Base-by-base conservation (phyloP, 768 basidiomycete genomes). In the Leccinum aurantiacum region DNA sequence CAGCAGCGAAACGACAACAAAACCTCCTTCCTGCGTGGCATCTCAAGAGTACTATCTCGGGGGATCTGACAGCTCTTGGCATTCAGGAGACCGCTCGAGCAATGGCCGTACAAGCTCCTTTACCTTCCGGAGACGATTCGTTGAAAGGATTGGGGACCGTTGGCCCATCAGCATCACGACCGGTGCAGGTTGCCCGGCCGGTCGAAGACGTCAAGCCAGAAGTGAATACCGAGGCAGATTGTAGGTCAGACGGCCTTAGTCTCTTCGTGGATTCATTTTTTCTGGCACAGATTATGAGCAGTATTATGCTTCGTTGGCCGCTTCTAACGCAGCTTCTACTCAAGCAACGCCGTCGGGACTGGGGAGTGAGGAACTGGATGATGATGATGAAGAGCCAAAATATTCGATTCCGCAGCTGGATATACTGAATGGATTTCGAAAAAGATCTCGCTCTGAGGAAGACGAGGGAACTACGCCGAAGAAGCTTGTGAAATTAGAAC, bases 21-120 rank as follows among this genome's bases (percentile, higher is more conserved):
- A 98, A 98, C 70, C 84, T 87, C 0, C 78, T 99, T 49, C 97
- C 97, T 1, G 80, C 90, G 13, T 99, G 97, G 97, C 93, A 97
- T 77, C 82, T 95, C 65, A 91, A 93, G 75, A 95, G 93, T 70
- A 99, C 97, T 3, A 93, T 99, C 61, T 88, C 93, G 4, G 94
- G 95, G 9, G 90, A 95, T 65, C 77, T 94, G 61, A 97, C 96
- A 1, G 89, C 92, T 22, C 79, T 95, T 44, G 93, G 94, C 19
- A 82, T 91, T 59, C 84, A 86, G 66, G 90, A 91, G 71, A 84
- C 73, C 62, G 85, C 83, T n/a, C 77, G 87, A 58, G 74, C 80
- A 25, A 81, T 82, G 56, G 68, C 71, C 13, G 75, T 66, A 44
- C 69, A 69, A n/a, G 51, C 60, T 47, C 60, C 59, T 58, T 58